phyloP scores from a whole-genome alignment of 1,284 basidiomycete genomes.

The Erythrobasidium hasegawianum region DNA sequence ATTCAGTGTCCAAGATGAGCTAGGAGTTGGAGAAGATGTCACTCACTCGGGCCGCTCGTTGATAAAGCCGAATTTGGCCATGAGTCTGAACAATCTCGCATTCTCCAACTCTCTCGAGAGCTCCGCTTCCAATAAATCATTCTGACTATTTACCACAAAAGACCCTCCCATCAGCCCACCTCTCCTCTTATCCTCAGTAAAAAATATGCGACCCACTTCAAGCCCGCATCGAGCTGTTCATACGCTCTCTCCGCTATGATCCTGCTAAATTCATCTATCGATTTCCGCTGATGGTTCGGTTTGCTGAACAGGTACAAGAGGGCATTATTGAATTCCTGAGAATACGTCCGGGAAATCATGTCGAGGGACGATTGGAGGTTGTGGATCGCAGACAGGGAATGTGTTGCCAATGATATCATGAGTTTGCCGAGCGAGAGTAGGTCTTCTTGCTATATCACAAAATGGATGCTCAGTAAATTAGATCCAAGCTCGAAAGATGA shows the following conservation, averaged over 20 bases:
- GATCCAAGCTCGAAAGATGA: too few species aligned
- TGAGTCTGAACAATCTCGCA: conserved; percentile 80
- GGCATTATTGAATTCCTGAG: conserved; percentile 73
- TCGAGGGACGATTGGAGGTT: conserved; percentile 75
- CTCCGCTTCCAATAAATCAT: conserved; percentile 76
- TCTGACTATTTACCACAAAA: conserved; percentile 31
- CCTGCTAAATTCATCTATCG: conserved; percentile 71
- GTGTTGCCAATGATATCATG: conserved; percentile 73
- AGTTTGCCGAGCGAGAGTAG: conserved; percentile 79
- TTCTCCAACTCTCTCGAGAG: conserved; percentile 93
- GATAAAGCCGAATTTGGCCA: conserved; percentile 96
- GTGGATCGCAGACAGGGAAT: conserved; percentile 60
- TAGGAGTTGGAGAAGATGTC: neutral
- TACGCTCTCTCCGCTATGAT: conserved; percentile 71
- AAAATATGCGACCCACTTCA: conserved; percentile 58
- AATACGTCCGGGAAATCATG: conserved; percentile 68
- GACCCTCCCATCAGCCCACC: neutral
- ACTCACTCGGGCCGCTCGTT: conserved; percentile 94
- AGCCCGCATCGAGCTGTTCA: conserved; percentile 76
- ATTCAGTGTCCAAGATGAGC: neutral
- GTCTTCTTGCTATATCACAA: conserved; percentile 69
- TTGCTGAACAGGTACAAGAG: conserved; percentile 74
- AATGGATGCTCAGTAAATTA: neutral
- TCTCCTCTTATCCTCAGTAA: neutral
- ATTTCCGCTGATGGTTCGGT: conserved; percentile 59